Evolutionary conservation across 768 basidiomycete genomes (phyloP), one percentile per base, ranked within the genome.

Genomic region (Hericium coralloides): DNA sequence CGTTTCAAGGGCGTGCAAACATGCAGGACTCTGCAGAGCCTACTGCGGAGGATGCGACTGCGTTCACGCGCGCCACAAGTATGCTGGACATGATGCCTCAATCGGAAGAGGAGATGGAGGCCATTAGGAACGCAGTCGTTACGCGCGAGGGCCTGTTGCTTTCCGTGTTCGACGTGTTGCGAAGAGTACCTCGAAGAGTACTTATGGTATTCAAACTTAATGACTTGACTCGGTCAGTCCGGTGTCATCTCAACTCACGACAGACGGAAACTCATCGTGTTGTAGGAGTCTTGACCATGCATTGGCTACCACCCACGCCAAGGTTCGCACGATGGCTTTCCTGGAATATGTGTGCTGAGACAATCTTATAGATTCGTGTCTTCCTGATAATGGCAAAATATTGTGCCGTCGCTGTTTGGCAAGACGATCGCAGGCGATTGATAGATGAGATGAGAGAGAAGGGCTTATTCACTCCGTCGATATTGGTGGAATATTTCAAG

Each of bases 361-460:
- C 38, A 12, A 17, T 53, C 52, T 52, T 50, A 48, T 18, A 91
- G 79, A 77, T 85, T 57, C 87, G 95, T 18, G 84, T 98, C 66
- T 98, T 98, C 69, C 67, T 98, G 36, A 87, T 98, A 57, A 88
- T 89, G 15, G 94, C 93, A 7, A 87, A 89, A 65, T 95, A 90
- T 70, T 97, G 95, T 67, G 77, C 83, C 52, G 76, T 75, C 12
- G 87, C 91, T 8, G 83, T 90, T 3, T 92, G 89, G 89, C 74
- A 78, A 53, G 85, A 87, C 63, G 85, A 93, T 12, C 64, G 69
- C 55, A 59, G 60, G n/a, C 59, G 65, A 10, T 57, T 76, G 14
- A 59, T 69, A 17, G 64, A 63, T 20, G 58, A 69, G 51, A 78
- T 88, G 70, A 71, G 75, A 43, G 70, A 72, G 31, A 71, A 72